Base-by-base conservation (phyloP, 331 rosid species). In the Pyrus hybrid region DNA sequence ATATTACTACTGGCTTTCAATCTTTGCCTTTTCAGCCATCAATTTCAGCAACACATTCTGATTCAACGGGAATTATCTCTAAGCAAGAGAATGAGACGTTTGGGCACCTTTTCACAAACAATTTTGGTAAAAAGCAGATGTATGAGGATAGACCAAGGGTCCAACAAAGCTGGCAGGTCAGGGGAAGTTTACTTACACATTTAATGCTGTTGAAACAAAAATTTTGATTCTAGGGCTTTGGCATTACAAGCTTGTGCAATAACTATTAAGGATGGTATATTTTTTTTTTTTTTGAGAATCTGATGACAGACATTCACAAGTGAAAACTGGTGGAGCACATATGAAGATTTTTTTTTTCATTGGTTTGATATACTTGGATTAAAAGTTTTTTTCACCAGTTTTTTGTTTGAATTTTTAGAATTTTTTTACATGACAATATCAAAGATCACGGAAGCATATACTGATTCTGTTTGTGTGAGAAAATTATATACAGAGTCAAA, bases 151-250 rank as follows among this genome's bases (percentile, higher is more conserved):
- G 56, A 67, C 32, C 65, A 26, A 83, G 72, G 77, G 68, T 71
- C 80, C 88, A 87, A 77, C 81, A 77, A 76, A 82, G 67, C 64
- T 83, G 86, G 89, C 87, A 90, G 97, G 97, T 92, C 80, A 67
- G 53, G 21, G 35, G 22, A 33, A 70, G 69, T 64, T 67, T 68
- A 49, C 37, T 77, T 49, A 49, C 67, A 22, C 26, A 10, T 26
- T 47, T 51, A 45, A 20, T 54, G 28, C 45, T 56, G 30, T 43
- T 26, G 13, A 37, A 9, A 2, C 45, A 37, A 75, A 62, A 29
- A 9, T 5, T 69, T 22, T 8, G 16, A 28, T 1, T 49, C n/a
- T 69, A 13, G 73, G 73, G 18, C 45, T 12, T 16, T 18, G 67
- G 11, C 30, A 37, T 37, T 18, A 6, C 56, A 64, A 58, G 30